Evolutionary conservation across 2,329 filamentous ascomycete species (phyloP).

Genomic region (Coniochaeta prunicola): DNA sequence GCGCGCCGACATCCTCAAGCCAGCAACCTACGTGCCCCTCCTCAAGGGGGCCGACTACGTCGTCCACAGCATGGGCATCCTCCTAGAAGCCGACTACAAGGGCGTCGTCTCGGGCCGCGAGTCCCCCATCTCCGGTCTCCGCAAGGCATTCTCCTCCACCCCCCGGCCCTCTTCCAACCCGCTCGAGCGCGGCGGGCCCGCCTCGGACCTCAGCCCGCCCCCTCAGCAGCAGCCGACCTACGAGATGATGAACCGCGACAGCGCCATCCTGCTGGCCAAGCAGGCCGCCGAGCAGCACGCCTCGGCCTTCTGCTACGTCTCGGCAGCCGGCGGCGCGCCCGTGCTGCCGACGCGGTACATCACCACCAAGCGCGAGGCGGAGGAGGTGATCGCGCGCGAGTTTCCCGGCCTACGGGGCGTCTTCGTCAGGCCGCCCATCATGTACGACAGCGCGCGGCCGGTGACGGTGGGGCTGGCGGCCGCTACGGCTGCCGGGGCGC

Average conservation of each 20-base stretch:
- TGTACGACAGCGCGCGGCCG: conserved; percentile 78
- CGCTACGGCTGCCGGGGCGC: conserved; percentile 63
- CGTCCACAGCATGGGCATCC: conserved; percentile 91
- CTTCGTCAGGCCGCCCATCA: conserved; percentile 78
- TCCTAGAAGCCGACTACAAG: conserved; percentile 98
- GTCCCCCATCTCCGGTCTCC: conserved; percentile 70
- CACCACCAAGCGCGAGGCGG: conserved; percentile 84
- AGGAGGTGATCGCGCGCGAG: conserved; percentile 62
- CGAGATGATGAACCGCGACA: conserved; percentile 94
- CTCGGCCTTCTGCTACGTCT: conserved; percentile 76
- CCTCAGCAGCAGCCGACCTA: conserved; percentile 64
- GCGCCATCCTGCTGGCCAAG: conserved; percentile 73
- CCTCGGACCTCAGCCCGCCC: conserved; percentile 53
- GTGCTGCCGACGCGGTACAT: conserved; percentile 82
- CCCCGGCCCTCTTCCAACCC: conserved; percentile 63
- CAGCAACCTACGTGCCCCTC: conserved; percentile 68
- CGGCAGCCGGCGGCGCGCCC: conserved; percentile 78
- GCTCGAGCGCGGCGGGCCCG: conserved; percentile 49
- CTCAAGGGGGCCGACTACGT: conserved; percentile 76
- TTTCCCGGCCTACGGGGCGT: conserved; percentile 72
- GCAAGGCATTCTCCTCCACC: conserved; percentile 66
- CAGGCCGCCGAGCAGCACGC: conserved; percentile 61
- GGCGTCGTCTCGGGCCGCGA: conserved; percentile 78
- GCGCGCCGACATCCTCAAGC: conserved; percentile 78
- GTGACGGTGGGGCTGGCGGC: conserved; percentile 83